phyloP scores from a whole-genome alignment of 192 early-diverging fungal species.

The Jimgerdemannia lactiflua region DNA sequence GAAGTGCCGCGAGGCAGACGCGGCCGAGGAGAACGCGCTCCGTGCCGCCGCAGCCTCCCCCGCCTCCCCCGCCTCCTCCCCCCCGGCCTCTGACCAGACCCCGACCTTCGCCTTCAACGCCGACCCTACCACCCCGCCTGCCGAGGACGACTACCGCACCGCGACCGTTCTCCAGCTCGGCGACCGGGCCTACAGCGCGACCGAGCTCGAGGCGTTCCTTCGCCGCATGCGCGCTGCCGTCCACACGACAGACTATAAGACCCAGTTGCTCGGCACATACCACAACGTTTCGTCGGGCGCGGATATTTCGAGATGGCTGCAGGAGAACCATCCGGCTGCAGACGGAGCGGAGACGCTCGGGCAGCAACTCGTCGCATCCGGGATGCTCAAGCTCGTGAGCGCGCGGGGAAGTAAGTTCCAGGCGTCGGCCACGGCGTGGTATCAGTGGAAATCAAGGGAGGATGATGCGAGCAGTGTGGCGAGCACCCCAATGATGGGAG shows the following conservation, averaged over 20 bases:
- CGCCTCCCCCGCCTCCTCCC: not conserved
- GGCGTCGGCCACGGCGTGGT: conserved; percentile 55
- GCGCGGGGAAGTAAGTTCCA: conserved; percentile 67
- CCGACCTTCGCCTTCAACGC: not conserved
- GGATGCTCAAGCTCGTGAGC: conserved; percentile 66
- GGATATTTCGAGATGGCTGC: conserved; percentile 70
- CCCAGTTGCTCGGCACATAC: conserved; percentile 66
- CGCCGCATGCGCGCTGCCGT: conserved; percentile 60
- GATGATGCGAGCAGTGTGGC: conserved; percentile 25
- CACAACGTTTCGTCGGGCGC: conserved; percentile 62
- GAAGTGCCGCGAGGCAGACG: conserved; percentile 61
- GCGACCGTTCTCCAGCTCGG: conserved; percentile 5
- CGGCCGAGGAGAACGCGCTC: conserved; percentile 49
- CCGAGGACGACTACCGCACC: not conserved
- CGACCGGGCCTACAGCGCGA: conserved; percentile 4
- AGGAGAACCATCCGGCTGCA: conserved; percentile 57
- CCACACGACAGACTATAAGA: conserved; percentile 59
- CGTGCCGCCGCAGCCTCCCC: not conserved
- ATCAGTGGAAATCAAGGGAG: conserved; percentile 68
- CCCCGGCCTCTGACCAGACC: not conserved
- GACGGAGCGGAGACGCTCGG: conserved; percentile 66
- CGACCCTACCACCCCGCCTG: not conserved
- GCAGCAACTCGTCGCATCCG: conserved; percentile 62
- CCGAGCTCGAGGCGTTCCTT: conserved; percentile 17
- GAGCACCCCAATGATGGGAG: conserved; percentile 23